A percentile compares a stretch with the other conserved stretches of the same genome.
phyloP scores from a whole-genome alignment of 768 basidiomycete species.

The Phylloporus arenicola region DNA sequence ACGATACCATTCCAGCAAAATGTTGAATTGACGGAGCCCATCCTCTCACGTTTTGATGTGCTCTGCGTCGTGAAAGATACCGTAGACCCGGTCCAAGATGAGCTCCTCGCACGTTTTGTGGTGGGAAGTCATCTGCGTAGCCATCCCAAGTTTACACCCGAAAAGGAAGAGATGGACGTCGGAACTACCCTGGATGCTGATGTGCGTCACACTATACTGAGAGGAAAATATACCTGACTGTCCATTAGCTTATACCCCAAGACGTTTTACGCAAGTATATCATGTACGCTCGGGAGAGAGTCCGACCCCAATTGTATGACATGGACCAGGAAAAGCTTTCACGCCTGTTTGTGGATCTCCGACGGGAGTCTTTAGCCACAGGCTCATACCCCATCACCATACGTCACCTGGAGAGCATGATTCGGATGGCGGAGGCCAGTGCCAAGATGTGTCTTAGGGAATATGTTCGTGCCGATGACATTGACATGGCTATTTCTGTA shows the following conservation, averaged over 20 bases:
- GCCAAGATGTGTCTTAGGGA: slow-evolving; percentile 98
- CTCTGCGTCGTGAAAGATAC: slow-evolving; percentile 97
- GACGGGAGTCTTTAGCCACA: slow-evolving; percentile 93
- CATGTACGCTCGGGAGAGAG: slow-evolving; percentile 95
- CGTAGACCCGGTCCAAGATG: slow-evolving; percentile 95
- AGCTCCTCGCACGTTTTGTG: slow-evolving; percentile 94
- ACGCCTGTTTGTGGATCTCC: slow-evolving; percentile 89
- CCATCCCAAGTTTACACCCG: slow-evolving; percentile 87
- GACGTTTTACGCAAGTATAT: slow-evolving; percentile 96
- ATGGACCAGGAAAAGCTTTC: slow-evolving; percentile 94
- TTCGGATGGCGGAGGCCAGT: slow-evolving; percentile 97
- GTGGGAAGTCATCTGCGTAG: slow-evolving; percentile 93
- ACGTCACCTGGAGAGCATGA: slow-evolving; percentile 97
- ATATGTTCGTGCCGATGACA: slow-evolving; percentile 93
- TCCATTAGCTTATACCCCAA: slow-evolving; percentile 84
- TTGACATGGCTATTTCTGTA: slow-evolving; percentile 95
- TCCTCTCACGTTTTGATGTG: slow-evolving; percentile 96
- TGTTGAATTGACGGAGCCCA: slow-evolving; percentile 97
- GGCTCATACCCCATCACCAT: slow-evolving; percentile 99
- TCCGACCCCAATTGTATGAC: slow-evolving; percentile 89
- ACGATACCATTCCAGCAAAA: slow-evolving; percentile 98
- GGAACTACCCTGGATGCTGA: slow-evolving; percentile 84
- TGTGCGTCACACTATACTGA: slow-evolving; percentile 44
- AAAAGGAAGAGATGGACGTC: slow-evolving; percentile 90
- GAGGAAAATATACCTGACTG: slow-evolving; percentile 9